Conservation (phyloP, 257 asterid species). For the Craterostigma plantagineum region DNA sequence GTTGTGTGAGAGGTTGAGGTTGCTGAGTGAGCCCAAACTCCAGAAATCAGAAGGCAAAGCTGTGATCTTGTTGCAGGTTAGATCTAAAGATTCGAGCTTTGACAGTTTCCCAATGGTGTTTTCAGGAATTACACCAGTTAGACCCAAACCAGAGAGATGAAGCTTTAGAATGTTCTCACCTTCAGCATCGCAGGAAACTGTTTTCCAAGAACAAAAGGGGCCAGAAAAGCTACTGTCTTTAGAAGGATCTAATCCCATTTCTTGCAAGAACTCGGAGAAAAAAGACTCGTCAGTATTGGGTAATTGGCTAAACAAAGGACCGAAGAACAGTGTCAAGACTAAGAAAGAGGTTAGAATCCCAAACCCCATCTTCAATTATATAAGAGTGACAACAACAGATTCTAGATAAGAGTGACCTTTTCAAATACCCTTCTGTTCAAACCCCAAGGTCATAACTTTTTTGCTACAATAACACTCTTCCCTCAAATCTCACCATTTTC, state of each 20-base stretch:
- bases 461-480: no score
- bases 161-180: constrained; percentile 34
- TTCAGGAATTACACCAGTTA: constrained; percentile 74
- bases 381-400: no score
- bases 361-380: constrained; percentile 47
- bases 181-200: constrained; percentile 49
- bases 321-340: constrained; percentile 23
- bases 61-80: constrained; percentile 60
- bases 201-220: constrained; percentile 59
- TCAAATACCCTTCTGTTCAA: no score
- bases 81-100: constrained; percentile 58
- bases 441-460: no score
- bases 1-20: constrained; percentile 60
- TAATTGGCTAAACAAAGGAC: constrained; percentile 35
- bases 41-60: constrained; percentile 75
- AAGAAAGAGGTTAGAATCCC: constrained; percentile 26
- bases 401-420: no score
- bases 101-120: constrained; percentile 64
- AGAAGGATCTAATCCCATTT: constrained; percentile 36
- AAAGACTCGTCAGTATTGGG: constrained; percentile 62
- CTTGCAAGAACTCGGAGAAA: constrained; percentile 43
- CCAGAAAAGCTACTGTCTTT: constrained; percentile 28
- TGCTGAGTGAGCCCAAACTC: constrained; percentile 61
- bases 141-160: constrained; percentile 38
- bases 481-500: no score